These are phyloP conservation scores for Candida piceae DNA, from an alignment of 805 yeast genomes.

Conservation along the genomic window DNA sequence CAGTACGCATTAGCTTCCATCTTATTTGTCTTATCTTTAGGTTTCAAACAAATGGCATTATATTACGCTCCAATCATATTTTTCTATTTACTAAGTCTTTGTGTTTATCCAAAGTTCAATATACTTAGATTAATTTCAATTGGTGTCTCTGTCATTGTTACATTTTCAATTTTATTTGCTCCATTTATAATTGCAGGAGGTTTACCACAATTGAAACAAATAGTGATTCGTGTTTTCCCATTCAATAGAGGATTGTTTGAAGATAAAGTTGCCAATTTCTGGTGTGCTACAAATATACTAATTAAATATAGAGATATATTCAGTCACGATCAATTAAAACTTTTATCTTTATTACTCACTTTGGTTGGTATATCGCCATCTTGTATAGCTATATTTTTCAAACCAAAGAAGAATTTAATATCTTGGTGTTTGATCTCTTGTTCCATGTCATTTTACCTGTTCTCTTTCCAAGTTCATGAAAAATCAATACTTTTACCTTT, in stretches of 20 bases:
- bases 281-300: slow-evolving; percentile 89
- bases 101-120: slow-evolving; percentile 38
- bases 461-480: slow-evolving; percentile 95
- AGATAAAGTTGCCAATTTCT: slow-evolving; percentile 94
- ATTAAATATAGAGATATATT: slow-evolving; percentile 63
- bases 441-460: slow-evolving; percentile 82
- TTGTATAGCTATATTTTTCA: slow-evolving; percentile 42
- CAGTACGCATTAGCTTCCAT: slow-evolving; percentile 64
- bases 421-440: slow-evolving; percentile 78
- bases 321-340: slow-evolving; percentile 52
- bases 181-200: slow-evolving; percentile 57
- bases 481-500: slow-evolving; percentile 86
- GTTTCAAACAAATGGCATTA: slow-evolving; percentile 93
- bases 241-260: slow-evolving; percentile 92
- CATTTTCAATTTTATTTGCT: slow-evolving; percentile 45
- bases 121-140: slow-evolving; percentile 56
- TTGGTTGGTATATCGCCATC: slow-evolving; percentile 51
- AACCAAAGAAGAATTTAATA: slow-evolving; percentile 45
- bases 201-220: slow-evolving; percentile 48
- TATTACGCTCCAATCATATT: slow-evolving; percentile 90
- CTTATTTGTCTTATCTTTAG: slow-evolving; percentile 70
- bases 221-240: slow-evolving; percentile 74
- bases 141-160: slow-evolving; percentile 54
- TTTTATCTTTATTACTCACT: slow-evolving; percentile 51
- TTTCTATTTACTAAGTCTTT: slow-evolving; percentile 63